A percentile compares a stretch with the other conserved stretches of the same genome.
phyloP scores from a whole-genome alignment of 192 early-diverging fungal genomes.

The Funneliformis geosporum region DNA sequence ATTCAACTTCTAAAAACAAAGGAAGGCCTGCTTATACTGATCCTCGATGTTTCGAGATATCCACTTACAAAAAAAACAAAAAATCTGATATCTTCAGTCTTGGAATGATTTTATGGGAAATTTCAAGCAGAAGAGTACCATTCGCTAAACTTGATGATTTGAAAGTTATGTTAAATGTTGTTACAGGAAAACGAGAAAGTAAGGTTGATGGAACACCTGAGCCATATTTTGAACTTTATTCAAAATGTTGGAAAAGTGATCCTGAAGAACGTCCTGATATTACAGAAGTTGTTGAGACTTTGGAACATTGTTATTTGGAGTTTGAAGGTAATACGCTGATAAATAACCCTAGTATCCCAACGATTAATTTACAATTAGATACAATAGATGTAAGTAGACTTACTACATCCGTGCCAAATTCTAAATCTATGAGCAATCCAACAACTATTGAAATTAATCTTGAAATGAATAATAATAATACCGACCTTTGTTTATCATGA shows the following conservation, averaged over 20 bases:
- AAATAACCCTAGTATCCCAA: too few relatives aligned
- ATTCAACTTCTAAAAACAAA: neutral
- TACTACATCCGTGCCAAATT: too few relatives aligned
- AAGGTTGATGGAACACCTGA: constrained; percentile 39
- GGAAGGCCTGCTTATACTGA: constrained; percentile 1
- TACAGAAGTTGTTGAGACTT: constrained; percentile 28
- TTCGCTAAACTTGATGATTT: constrained; percentile 38
- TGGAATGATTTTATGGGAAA: constrained; percentile 43
- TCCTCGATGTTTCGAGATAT: neutral
- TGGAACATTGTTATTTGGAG: neutral
- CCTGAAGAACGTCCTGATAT: constrained; percentile 36
- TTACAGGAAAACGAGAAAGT: constrained; percentile 41
- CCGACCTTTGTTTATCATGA: too few relatives aligned
- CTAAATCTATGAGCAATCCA: too few relatives aligned
- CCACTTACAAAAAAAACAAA: too few relatives aligned
- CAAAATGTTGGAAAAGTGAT: constrained; percentile 41
- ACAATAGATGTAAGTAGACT: too few relatives aligned
- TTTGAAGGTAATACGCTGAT: too few relatives aligned
- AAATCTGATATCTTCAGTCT: constrained; percentile 41
- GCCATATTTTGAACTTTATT: constrained; percentile 37
- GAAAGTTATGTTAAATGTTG: constrained; percentile 35
- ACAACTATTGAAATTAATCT: too few relatives aligned
- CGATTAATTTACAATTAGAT: too few relatives aligned
- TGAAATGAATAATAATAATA: too few relatives aligned
- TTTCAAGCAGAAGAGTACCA: constrained; percentile 36